Evolutionary conservation across 257 asterid genomes (phyloP), one percentile per base, ranked within the genome.

Genomic region (Solanum dulcamara): DNA sequence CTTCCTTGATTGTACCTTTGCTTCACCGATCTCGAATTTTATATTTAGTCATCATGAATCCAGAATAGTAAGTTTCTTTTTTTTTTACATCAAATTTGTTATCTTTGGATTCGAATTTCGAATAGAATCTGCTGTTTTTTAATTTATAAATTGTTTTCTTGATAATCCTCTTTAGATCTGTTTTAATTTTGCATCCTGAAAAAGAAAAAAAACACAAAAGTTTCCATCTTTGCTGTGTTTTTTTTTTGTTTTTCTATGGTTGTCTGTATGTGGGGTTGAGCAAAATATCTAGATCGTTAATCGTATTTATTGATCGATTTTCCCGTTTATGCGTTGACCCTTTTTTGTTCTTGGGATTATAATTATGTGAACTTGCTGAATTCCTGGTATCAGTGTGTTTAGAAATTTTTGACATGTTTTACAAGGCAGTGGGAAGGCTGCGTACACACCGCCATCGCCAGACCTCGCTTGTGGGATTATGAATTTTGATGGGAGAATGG

Each of bases 31-130:
- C 86, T 53, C 37, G 10, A 10, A 38, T 48, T 79, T 26, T 68
- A 53, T 53, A 26, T 50, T 50, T 87, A 53, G 94, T 81, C 87
- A 94, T 85, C 88, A 93, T 93, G 96, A 93, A 91, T 93, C 94
- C 93, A 2, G 96, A 93, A 92, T 93, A 93, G 96, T 93, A 89
- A 90, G 93, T 87, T 87, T 30, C 71, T 83, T 72, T 24, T 60
- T 67, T 59, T 71, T 11, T 48, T 40, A 18, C 15, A 48, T 48
- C 42, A 5, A 42, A 24, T 24, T 72, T 3, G 7, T 67, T 35
- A 7, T 74, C 57, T 37, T 71, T 37, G 20, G 80, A 71, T 37
- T 71, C 2, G 17, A 74, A 42, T 40, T 77, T 44, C 32, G 50
- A 71, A 38, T 72, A 38, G 11, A 14, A 22, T 38, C 1, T 74